Conservation (phyloP, 768 basidiomycete genomes). For the Boletus eberwhitei region DNA sequence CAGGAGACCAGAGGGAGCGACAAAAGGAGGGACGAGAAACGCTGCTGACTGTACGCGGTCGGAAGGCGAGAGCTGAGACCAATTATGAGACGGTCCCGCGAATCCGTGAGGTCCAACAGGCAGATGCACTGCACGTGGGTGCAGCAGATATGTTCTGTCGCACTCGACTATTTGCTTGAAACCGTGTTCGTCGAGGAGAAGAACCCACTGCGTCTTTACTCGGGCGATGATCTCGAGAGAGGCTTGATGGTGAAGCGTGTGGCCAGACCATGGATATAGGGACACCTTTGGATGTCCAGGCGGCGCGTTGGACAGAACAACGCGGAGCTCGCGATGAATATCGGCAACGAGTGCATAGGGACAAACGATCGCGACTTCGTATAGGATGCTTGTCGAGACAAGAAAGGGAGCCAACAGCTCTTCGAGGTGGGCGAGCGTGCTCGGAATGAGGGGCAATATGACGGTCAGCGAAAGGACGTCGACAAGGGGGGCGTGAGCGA, state of each 20-base stretch:
- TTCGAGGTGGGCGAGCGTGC: conserved; percentile 34
- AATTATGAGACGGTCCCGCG: conserved; percentile 19
- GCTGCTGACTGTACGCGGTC: conserved; percentile 37
- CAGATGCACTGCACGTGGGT: conserved; percentile 34
- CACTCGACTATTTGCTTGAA: conserved; percentile 34
- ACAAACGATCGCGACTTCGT: conserved; percentile 48
- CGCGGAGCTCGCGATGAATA: conserved; percentile 36
- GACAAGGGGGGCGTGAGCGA: conserved; percentile 9
- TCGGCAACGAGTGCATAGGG: conserved; percentile 36
- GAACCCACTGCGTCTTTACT: conserved; percentile 46
- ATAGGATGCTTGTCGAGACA: conserved; percentile 31
- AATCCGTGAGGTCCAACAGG: conserved; percentile 44
- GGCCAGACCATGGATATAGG: conserved; percentile 32
- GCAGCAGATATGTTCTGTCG: conserved; percentile 40
- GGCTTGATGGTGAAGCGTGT: conserved; percentile 22
- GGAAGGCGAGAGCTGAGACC: conserved; percentile 33
- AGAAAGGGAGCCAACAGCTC: conserved; percentile 40
- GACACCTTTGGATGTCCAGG: conserved; percentile 42
- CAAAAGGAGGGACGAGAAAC: conserved; percentile 62
- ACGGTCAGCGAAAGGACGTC: conserved; percentile 41
- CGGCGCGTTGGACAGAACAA: conserved; percentile 27
- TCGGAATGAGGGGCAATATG: conserved; percentile 44
- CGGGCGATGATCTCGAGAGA: conserved; percentile 37
- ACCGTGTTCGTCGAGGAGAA: conserved; percentile 50
- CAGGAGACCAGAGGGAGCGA: conserved; percentile 37